Base-by-base conservation (phyloP, 805 yeast genomes). In the Lipomyces chichibuensis region DNA sequence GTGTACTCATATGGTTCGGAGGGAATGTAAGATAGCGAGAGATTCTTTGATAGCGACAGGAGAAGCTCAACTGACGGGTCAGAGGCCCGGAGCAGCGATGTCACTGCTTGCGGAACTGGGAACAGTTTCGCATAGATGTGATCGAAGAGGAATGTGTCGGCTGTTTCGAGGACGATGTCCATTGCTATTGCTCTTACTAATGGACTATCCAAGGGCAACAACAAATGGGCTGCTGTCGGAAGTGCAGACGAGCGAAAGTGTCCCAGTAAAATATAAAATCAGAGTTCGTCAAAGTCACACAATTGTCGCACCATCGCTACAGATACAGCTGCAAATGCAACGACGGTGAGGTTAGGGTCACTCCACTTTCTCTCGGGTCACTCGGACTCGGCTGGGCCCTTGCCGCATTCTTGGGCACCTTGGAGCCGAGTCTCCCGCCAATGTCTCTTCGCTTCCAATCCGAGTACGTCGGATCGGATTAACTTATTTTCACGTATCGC, bases 161-260 rank as follows among this genome's bases (percentile, higher is more conserved):
- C 79, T 29, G 87, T 81, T 78, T 95, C 99, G 62, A 95, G 84
- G 29, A 92, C 92, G 75, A 95, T 81, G 88, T 95, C 99, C 99
- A 95, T 94, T 17, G 39, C 59, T 43, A n/a, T 6, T n/a, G 49
- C 14, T 43, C 49, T 17, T 43, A 8, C 7, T 43, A n/a, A 43
- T 11, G 11, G 49, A 43, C 13, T 29, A 7, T 29, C 32, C 32
- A 29, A 6, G 6, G 7, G 32, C 32, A 29, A 5, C 32, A 27
- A 27, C 29, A 27, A 27, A 27, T 27, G 29, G 29, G 29, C 29
- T 27, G 29, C 29, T 3, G 39, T 9, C 43, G 17, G 17, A 13
- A 17, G 13, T 13, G 43, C 43, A 9, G 14, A 37, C 43, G 43
- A 17, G 49, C 23, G 49, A 43, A 23, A 37, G 39, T 13, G 39